Evolutionary conservation across 768 basidiomycete species (phyloP).

Genomic region (Leccinum sublutescens): DNA sequence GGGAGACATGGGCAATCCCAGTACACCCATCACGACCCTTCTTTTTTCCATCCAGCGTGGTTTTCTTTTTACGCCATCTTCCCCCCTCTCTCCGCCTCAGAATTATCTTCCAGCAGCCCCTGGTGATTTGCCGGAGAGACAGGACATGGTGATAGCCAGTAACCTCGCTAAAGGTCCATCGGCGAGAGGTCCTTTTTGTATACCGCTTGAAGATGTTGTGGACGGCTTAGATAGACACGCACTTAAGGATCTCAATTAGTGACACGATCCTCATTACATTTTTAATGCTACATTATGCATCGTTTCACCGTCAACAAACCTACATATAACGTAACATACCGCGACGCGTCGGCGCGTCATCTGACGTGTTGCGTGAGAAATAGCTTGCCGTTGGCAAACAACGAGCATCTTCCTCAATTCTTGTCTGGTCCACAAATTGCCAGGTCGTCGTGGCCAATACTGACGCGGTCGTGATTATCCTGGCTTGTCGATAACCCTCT

Average conservation of each 20-base stretch:
- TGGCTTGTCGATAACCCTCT: background rate
- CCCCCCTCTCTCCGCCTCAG: slow-evolving; percentile 58
- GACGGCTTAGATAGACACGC: slow-evolving; percentile 24
- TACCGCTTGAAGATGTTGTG: slow-evolving; percentile 8
- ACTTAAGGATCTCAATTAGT: slow-evolving; percentile 26
- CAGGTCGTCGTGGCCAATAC: slow-evolving; percentile 2
- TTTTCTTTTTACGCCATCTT: slow-evolving; percentile 64
- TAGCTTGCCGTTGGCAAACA: slow-evolving; percentile 3
- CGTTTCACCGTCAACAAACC: background rate
- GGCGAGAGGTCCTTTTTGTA: slow-evolving; percentile 6
- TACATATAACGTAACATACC: background rate
- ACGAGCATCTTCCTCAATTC: slow-evolving; percentile 7
- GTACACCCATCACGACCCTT: slow-evolving; percentile 67
- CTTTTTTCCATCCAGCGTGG: slow-evolving; percentile 62
- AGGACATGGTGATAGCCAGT: background rate
- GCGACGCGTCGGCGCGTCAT: slow-evolving; percentile 25
- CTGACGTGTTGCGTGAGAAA: slow-evolving; percentile 27
- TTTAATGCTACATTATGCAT: slow-evolving; percentile 8
- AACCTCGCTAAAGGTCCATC: slow-evolving; percentile 1
- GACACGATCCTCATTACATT: background rate
- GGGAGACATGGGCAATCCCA: slow-evolving; percentile 22
- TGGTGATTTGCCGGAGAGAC: slow-evolving; percentile 6
- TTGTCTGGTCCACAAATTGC: background rate
- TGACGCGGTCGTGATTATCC: slow-evolving; percentile 2
- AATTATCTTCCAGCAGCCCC: slow-evolving; percentile 33